Conservation (phyloP, 306 rosid species). For the Neltuma alba region DNA sequence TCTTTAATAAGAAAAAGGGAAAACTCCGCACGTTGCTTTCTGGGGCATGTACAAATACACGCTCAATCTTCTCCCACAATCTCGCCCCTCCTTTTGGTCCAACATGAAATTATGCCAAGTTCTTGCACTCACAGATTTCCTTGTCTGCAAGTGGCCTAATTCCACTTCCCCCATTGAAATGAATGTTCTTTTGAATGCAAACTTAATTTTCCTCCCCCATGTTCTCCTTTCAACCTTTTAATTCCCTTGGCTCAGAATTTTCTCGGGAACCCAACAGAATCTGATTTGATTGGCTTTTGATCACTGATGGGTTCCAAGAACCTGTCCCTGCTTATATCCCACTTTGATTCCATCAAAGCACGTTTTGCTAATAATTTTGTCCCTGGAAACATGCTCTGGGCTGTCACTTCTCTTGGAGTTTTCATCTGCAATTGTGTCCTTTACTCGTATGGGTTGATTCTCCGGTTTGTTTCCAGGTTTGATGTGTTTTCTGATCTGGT, state of each 20-base stretch:
- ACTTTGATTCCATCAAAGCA: constrained; percentile 32
- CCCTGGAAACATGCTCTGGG: constrained; percentile 43
- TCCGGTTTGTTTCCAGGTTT: constrained; percentile 54
- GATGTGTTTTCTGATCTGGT: constrained; percentile 23
- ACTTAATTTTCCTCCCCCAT: not conserved
- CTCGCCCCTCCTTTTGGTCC: constrained; percentile 40
- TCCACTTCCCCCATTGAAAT: not conserved
- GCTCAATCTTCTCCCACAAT: constrained; percentile 66
- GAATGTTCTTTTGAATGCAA: not conserved
- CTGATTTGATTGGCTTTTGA: constrained; percentile 25
- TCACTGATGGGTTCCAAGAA: constrained; percentile 52
- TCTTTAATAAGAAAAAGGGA: no score
- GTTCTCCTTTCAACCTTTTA: constrained; percentile 7
- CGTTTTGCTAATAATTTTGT: constrained; percentile 34
- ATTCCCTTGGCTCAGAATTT: constrained; percentile 34
- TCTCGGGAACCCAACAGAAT: constrained; percentile 1
- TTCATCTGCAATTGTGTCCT: constrained; percentile 39
- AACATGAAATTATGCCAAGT: constrained; percentile 15
- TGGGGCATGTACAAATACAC: constrained; percentile 32
- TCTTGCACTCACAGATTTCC: constrained; percentile 39
- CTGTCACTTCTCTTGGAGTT: constrained; percentile 39
- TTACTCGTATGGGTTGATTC: constrained; percentile 40
- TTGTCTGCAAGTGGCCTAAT: not conserved
- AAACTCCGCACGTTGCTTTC: constrained; percentile 30
- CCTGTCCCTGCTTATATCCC: constrained; percentile 41